phyloP scores from a whole-genome alignment of 2,329 filamentous ascomycete species.

The Aschersonia sp. region DNA sequence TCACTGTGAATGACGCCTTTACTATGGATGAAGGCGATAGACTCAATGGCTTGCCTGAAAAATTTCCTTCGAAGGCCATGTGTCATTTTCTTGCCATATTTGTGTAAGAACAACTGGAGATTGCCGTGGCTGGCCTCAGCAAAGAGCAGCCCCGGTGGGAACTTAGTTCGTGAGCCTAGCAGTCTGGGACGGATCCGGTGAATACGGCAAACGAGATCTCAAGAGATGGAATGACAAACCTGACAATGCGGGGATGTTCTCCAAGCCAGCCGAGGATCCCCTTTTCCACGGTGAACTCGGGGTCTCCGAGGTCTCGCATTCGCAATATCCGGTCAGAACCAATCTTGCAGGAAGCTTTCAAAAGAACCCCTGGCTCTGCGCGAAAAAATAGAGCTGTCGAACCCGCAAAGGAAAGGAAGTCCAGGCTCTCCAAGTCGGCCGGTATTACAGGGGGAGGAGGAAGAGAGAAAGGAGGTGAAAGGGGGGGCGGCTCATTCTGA shows the following conservation, averaged over 20 bases:
- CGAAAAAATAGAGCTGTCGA: constrained; percentile 7
- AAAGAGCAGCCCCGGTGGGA: constrained; percentile 5
- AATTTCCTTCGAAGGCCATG: constrained; percentile 7
- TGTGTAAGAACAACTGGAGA: constrained; percentile 6
- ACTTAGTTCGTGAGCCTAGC: background rate
- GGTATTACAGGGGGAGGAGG: background rate
- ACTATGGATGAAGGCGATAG: constrained; percentile 14
- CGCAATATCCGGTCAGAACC: constrained; percentile 2
- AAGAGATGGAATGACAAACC: constrained; percentile 1
- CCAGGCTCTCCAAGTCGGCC: constrained; percentile 3
- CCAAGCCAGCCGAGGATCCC: constrained; percentile 5
- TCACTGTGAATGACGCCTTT: constrained; percentile 18
- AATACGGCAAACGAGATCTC: background rate
- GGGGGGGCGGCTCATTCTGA: background rate
- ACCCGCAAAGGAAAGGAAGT: constrained; percentile 4
- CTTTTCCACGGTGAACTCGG: constrained; percentile 4
- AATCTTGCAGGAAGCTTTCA: constrained; percentile 5
- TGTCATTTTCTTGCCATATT: constrained; percentile 2
- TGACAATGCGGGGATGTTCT: constrained; percentile 4
- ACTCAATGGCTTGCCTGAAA: constrained; percentile 14
- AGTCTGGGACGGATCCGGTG: background rate
- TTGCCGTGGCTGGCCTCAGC: constrained; percentile 8
- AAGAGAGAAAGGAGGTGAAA: background rate
- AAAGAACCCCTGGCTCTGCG: constrained; percentile 2
- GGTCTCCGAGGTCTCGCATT: constrained; percentile 2